Evolutionary conservation across 257 asterid genomes (phyloP).

Genomic region (Solanum virginianum): DNA sequence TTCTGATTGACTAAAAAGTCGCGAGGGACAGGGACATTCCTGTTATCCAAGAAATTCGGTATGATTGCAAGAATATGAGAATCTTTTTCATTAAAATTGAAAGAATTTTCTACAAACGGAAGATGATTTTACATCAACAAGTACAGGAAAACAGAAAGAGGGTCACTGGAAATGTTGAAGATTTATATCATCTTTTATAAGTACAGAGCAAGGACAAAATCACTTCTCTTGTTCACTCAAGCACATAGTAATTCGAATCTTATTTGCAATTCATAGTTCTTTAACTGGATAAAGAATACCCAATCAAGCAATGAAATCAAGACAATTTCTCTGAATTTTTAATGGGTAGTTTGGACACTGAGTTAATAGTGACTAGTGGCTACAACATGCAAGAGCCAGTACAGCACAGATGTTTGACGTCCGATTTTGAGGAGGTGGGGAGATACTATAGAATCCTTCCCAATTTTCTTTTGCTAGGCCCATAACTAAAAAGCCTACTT

Average conservation of each 20-base stretch:
- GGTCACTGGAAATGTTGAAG: background rate
- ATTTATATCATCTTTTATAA: background rate
- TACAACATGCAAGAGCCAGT: background rate
- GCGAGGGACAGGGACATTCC: background rate
- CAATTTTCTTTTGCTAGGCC: too few relatives aligned
- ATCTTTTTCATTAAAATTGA: too few relatives aligned
- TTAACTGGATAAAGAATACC: background rate
- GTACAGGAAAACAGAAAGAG: background rate
- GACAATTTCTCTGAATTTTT: background rate
- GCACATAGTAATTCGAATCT: background rate
- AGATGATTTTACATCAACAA: too few relatives aligned
- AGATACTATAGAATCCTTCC: too few relatives aligned
- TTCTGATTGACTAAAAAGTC: background rate
- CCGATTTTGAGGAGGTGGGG: too few relatives aligned
- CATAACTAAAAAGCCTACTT: too few relatives aligned
- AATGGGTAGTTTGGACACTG: background rate
- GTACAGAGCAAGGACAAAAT: background rate
- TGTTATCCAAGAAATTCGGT: background rate
- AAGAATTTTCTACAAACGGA: too few relatives aligned
- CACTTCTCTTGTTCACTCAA: background rate
- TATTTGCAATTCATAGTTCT: background rate
- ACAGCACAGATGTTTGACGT: background rate
- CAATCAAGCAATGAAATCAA: background rate
- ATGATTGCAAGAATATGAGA: background rate
- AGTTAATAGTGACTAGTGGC: background rate